Evolutionary conservation across 371 early-diverging fungal genomes (phyloP).

Genomic region (Mortierella sp.): DNA sequence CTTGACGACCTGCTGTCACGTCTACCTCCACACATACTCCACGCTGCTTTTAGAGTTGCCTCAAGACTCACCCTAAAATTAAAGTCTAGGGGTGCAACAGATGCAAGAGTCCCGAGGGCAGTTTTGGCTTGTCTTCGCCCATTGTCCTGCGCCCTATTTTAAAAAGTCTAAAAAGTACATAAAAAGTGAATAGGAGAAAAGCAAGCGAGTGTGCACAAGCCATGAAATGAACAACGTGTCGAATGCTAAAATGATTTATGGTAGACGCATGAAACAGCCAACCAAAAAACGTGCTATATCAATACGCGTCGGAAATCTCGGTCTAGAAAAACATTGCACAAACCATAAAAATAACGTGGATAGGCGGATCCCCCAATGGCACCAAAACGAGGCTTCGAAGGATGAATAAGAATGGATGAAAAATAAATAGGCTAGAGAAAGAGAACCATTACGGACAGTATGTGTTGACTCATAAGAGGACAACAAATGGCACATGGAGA

Average conservation of each 20-base stretch:
- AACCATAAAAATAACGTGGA: background rate
- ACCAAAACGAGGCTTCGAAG: background rate
- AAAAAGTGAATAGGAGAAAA: background rate
- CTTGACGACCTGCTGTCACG: background rate
- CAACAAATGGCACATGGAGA: too few species aligned
- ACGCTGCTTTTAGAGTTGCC: background rate
- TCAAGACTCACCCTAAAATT: too few species aligned
- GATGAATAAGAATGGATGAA: background rate
- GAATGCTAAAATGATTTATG: conserved; percentile 10
- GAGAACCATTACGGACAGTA: background rate
- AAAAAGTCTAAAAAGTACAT: too few species aligned
- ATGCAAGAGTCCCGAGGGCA: background rate
- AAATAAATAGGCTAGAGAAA: too few species aligned
- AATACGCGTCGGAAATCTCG: conserved; percentile 7
- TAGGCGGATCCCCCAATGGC: too few species aligned
- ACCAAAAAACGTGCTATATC: background rate
- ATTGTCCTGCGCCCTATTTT: too few species aligned
- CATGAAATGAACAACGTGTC: conserved; percentile 1
- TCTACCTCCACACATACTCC: background rate
- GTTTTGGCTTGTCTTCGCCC: background rate
- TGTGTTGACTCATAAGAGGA: too few species aligned
- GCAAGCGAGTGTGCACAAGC: conserved; percentile 10
- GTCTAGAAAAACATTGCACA: background rate
- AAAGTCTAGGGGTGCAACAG: background rate
- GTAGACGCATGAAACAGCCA: background rate